Evolutionary conservation across 2,329 filamentous ascomycete species (phyloP).

Genomic region (Tympanopsis confertula): DNA sequence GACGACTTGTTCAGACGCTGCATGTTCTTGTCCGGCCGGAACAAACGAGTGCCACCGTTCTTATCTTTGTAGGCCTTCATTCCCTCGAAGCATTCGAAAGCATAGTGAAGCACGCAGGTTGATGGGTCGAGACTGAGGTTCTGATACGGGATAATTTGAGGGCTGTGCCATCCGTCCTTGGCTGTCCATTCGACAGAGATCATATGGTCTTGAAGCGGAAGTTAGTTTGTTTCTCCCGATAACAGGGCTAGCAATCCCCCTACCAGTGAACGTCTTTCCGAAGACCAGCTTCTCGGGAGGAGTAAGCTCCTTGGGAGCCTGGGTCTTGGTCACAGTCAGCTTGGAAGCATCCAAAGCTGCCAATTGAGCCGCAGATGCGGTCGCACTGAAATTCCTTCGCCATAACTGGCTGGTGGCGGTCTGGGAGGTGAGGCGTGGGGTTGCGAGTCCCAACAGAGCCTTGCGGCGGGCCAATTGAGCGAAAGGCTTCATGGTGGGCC

Average conservation of each 20-base stretch:
- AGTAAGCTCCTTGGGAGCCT: slow-evolving; percentile 60
- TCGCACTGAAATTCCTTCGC: slow-evolving; percentile 41
- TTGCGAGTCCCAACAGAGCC: background rate
- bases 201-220: slow-evolving; percentile 69
- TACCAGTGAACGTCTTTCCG: slow-evolving; percentile 81
- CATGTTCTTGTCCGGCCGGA: slow-evolving; percentile 96
- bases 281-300: slow-evolving; percentile 76
- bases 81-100: slow-evolving; percentile 94
- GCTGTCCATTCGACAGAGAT: slow-evolving; percentile 88
- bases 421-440: background rate
- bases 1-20: slow-evolving; percentile 82
- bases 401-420: slow-evolving; percentile 9
- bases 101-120: slow-evolving; percentile 96
- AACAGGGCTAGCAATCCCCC: slow-evolving; percentile 5
- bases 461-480: background rate
- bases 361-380: slow-evolving; percentile 38
- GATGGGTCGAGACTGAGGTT: slow-evolving; percentile 94
- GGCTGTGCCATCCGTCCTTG: slow-evolving; percentile 68
- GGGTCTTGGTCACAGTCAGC: slow-evolving; percentile 64
- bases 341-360: slow-evolving; percentile 66
- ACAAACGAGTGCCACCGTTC: slow-evolving; percentile 67
- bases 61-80: slow-evolving; percentile 98
- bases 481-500: background rate
- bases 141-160: slow-evolving; percentile 84
- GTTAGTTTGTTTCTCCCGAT: slow-evolving; percentile 1